Percentiles rank a stretch among this genome's conserved stretches.
These are phyloP conservation scores for Botryotinia globosa DNA, from an alignment of 2,329 filamentous ascomycete species.

Conservation along the genomic window DNA sequence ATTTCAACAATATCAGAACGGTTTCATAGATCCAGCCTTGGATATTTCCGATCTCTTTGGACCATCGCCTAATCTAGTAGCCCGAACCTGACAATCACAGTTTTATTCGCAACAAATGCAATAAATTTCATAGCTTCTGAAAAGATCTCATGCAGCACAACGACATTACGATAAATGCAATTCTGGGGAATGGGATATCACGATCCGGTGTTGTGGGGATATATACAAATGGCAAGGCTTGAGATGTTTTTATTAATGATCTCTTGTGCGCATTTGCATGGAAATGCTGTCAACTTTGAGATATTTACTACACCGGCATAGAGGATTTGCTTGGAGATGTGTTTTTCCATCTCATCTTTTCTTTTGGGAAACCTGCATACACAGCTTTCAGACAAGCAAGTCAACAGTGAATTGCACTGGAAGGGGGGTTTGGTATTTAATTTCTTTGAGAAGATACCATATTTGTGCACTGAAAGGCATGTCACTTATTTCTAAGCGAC, in stretches of 20 bases:
- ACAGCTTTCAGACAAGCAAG: conserved; percentile 1
- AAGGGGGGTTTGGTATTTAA: neutral
- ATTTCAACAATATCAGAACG: conserved; percentile 11
- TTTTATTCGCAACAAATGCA: neutral
- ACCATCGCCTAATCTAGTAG: conserved; percentile 10
- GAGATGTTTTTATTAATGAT: neutral
- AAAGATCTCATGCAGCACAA: neutral
- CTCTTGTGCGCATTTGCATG: neutral
- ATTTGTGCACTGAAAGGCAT: neutral
- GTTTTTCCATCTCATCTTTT: conserved; percentile 6
- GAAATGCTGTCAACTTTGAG: conserved; percentile 6
- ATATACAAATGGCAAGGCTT: neutral
- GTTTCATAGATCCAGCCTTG: conserved; percentile 19
- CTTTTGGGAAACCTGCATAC: neutral
- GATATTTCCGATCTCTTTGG: conserved; percentile 17
- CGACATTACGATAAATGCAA: conserved; percentile 12
- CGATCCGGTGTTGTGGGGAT: conserved; percentile 3
- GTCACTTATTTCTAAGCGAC: neutral
- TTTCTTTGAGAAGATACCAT: conserved; percentile 12
- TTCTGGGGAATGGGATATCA: conserved; percentile 13
- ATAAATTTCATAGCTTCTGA: neutral
- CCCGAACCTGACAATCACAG: conserved; percentile 14
- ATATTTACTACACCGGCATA: conserved; percentile 10
- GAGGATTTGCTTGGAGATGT: conserved; percentile 8
- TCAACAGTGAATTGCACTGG: neutral